Evolutionary conservation across 768 basidiomycete species (phyloP), one percentile per base, ranked within the genome.

Genomic region (Porphyrellus cyaneotinctus): DNA sequence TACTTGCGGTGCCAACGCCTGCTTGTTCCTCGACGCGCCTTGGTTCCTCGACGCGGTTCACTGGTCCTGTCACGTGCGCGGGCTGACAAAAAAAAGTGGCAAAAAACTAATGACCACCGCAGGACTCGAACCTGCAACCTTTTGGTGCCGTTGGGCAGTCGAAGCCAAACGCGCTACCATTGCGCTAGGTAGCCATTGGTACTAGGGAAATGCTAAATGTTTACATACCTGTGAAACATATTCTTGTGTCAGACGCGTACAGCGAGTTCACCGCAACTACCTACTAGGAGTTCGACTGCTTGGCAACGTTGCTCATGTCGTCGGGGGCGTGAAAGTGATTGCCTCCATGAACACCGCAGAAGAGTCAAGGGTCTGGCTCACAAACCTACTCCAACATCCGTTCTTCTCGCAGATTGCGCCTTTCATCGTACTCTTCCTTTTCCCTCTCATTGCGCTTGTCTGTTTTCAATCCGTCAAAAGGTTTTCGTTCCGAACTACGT

Each of bases 101-200:
- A 43, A 43, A 3, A 68, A 71, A 46, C 0, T 0, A 57, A 66
- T 87, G 87, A 88, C 82, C 84, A 86, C 86, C 84, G 86, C 88
- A 88, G 88, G 88, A 87, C 86, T 90, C 87, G 88, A 90, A 90
- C 88, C 88, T 90, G 87, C 88, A 90, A 85, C 88, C 88, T 89
- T 86, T 88, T 88, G 88, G 87, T 90, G 57, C 74, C 82, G 71
- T 74, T 71, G 58, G 75, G 82, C 83, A 63, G 79, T 87, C 86
- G 87, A 89, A 89, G 87, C 87, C 87, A 88, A 87, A 89, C 86
- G 87, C 87, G 87, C 87, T 89, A 88, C 87, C 87, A 88, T 89
- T 88, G 87, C 85, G 87, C 87, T 75, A 89, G 84, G 85, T 81
- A 84, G 80, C 82, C 84, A 70, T 74, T 45, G 7, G 12, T 2